phyloP scores from a whole-genome alignment of 257 asterid species.

The Solanum rostratum region DNA sequence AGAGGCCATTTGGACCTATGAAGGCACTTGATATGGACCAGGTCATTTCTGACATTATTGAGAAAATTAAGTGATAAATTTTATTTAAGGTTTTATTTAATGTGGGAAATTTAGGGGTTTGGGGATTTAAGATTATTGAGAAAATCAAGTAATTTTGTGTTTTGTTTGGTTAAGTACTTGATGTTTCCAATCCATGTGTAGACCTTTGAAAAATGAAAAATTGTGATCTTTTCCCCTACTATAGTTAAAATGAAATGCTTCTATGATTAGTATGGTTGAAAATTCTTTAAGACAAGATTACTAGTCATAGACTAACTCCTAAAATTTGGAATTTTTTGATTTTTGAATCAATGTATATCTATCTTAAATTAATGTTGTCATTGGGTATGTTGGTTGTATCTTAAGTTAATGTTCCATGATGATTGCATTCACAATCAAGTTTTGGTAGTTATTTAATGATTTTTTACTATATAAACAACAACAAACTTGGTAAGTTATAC shows the following conservation, averaged over 20 bases:
- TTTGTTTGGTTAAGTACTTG: not conserved
- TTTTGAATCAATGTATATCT: not conserved
- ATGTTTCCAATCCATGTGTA: not conserved
- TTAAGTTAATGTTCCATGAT: not conserved
- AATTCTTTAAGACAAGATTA: not conserved
- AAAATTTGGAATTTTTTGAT: not conserved
- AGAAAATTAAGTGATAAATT: slow-evolving; percentile 29
- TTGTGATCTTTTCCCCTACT: not conserved
- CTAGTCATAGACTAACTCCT: not conserved
- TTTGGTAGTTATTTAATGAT: not conserved
- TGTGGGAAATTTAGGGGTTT: not conserved
- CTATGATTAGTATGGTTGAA: not conserved
- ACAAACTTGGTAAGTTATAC: not conserved
- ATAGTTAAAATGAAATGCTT: not conserved
- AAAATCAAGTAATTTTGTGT: not conserved
- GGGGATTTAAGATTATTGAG: not conserved
- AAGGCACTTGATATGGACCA: slow-evolving; percentile 56
- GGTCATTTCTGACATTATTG: slow-evolving; percentile 48
- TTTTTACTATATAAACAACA: not conserved
- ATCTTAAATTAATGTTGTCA: not conserved
- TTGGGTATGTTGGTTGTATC: not conserved
- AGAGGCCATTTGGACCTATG: slow-evolving; percentile 61
- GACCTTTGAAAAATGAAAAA: not conserved
- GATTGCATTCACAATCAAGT: not conserved
- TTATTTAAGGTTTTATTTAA: not conserved